Conservation (phyloP, 164 flowering plant species). For the Dillenia suffruticosa region DNA sequence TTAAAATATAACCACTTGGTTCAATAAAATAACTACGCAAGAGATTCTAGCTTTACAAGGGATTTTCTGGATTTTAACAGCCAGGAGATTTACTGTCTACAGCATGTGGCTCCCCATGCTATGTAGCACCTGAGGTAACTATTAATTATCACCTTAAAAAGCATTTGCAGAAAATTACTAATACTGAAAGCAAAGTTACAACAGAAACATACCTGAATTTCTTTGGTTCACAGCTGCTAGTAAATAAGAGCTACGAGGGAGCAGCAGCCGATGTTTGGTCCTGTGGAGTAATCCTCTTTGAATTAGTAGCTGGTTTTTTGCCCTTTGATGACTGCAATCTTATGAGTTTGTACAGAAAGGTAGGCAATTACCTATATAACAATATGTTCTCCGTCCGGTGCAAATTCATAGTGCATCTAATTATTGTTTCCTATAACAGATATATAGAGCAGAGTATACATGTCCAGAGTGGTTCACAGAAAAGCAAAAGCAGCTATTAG, state of each 20-base stretch:
- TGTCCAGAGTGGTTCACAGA: constrained; percentile 60
- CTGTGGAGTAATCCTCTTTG: constrained; percentile 75
- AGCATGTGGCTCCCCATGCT: constrained; percentile 77
- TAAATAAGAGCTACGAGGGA: constrained; percentile 51
- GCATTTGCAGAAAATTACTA: not conserved
- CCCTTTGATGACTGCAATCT: constrained; percentile 67
- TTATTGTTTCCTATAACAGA: constrained; percentile 32
- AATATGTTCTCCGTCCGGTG: not conserved
- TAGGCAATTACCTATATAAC: constrained; percentile 8
- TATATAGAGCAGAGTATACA: constrained; percentile 50
- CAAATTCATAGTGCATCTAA: not conserved
- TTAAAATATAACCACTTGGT: no score
- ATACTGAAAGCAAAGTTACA: not conserved
- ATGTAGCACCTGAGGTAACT: constrained; percentile 79
- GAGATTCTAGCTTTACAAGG: no score
- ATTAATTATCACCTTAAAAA: not conserved
- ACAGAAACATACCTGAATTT: constrained; percentile 6
- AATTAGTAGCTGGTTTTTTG: constrained; percentile 57
- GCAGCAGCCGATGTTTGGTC: constrained; percentile 75
- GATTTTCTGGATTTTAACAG: constrained; percentile 23
- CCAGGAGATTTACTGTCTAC: constrained; percentile 53
- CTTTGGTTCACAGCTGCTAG: constrained; percentile 38
- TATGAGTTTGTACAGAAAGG: constrained; percentile 55
- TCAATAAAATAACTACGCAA: no score
- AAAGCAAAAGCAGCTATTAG: constrained; percentile 42